Conservation (phyloP, 2,329 filamentous ascomycete species). For the Xylaria sp. region DNA sequence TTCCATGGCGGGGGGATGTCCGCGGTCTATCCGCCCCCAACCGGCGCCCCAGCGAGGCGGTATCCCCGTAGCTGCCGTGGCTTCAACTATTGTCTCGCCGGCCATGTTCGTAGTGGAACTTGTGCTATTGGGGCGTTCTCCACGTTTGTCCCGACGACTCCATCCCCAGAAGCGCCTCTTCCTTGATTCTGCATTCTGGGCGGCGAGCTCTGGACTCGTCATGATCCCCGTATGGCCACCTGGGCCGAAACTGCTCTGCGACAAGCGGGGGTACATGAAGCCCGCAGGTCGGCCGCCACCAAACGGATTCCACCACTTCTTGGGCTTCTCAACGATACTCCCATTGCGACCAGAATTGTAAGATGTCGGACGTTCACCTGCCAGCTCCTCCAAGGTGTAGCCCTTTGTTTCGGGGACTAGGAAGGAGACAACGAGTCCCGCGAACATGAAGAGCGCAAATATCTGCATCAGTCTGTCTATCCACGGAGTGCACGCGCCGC, state of each 20-base stretch:
- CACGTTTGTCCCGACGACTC: conserved; percentile 1
- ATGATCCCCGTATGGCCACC: conserved; percentile 55
- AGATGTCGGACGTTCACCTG: conserved; percentile 72
- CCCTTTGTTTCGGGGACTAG: conserved; percentile 83
- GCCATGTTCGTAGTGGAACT: conserved; percentile 46
- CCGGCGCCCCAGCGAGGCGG: conserved; percentile 55
- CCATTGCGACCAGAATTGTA: conserved; percentile 64
- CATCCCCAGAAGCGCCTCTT: conserved; percentile 42
- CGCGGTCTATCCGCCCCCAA: conserved; percentile 54
- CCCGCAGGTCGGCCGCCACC: conserved; percentile 63
- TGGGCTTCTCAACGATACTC: conserved; percentile 55
- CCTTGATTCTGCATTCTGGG: conserved; percentile 39
- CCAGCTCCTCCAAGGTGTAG: conserved; percentile 76
- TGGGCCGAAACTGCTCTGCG: conserved; percentile 41
- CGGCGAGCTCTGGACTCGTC: conserved; percentile 55
- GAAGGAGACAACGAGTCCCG: conserved; percentile 73
- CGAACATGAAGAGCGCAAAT: conserved; percentile 83
- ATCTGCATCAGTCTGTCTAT: conserved; percentile 80
- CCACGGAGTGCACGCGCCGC: conserved; percentile 65
- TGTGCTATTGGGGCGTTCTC: conserved; percentile 39
- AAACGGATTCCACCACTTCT: conserved; percentile 59
- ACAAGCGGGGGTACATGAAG: conserved; percentile 58
- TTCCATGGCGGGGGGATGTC: conserved; percentile 46
- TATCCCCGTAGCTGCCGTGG: conserved; percentile 40
- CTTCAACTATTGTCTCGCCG: conserved; percentile 33